Evolutionary conservation across 495 filamentous ascomycete species (phyloP), one percentile per base, ranked within the genome.

Genomic region (Rusavskia elegans): DNA sequence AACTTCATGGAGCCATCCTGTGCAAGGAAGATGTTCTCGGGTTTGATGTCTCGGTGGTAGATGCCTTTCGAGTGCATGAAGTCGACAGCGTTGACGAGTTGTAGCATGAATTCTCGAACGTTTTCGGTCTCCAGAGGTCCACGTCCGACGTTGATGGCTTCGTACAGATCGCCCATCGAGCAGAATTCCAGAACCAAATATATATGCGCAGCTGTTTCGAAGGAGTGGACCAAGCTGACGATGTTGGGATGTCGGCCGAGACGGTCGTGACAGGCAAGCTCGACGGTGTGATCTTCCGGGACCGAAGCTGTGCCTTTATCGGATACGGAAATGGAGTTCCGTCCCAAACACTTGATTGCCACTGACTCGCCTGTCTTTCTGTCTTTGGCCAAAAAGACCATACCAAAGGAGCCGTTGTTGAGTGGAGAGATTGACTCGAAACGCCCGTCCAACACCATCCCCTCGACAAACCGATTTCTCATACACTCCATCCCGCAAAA

Each of bases 41-140:
- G 92, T 72, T 98, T 98, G 78, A 98, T 96, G 67, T 98, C 92
- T 53, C 92, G 88, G 65, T 98, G 92, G 67, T 89, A 96, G 59
- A 97, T 75, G 54, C 87, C 88, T 62, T 89, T 88, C 56, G 75
- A 70, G 63, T 98, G 92, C 74, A 95, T 87, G 67, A 85, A 87
- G 46, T 87, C 82, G 50, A 98, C 83, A 40, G 93, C 88, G 62
- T 84, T 82, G 49, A 98, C 74, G 20, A 98, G 79, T 67, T 98
- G 81, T 45, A 95, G 71, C 93, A 98, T 97, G 74, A 96, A 93
- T 37, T 85, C 85, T 46, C 90, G 84, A 50, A 98, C 92, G 66
- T 97, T 89, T 59, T 95, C 87, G 32, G 92, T 98, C 70, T 95
- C 85, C 57, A 92, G 61, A 5, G 92, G 93, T 32, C 92, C 92